Base-by-base conservation (phyloP, 2,329 filamentous ascomycete species). In the Xylaria sp. region DNA sequence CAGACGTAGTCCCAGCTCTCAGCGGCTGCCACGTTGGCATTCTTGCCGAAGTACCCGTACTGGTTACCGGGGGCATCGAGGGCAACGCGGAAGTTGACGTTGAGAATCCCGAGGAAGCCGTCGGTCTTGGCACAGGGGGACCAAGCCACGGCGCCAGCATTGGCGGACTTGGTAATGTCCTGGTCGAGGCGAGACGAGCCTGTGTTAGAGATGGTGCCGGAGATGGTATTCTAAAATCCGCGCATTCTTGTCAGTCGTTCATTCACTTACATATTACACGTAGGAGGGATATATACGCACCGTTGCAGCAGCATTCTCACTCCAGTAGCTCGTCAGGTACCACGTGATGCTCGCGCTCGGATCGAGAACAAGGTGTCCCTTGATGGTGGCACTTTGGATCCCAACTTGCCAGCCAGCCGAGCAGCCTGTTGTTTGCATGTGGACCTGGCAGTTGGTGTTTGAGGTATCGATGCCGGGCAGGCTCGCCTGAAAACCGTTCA, bases 41-140 rank as follows among this genome's bases (percentile, higher is more conserved):
- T 70, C 60, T 78, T 78, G 70, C 79, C 77, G 62, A 80, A 81
- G 70, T 75, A 78, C 22, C 69, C 75, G 67, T 75, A 74, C 72
- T 73, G 71, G 29, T 68, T 53, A 39, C 72, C 76, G 50, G 74
- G 74, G 27, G 77, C 77, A 33, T 63, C 72, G 20, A 81, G 74
- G 4, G 76, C 78, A 56, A 78, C 76, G 64, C 79, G 76, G 74
- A 81, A 81, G 73, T 81, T 80, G 76, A 81, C 76, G 69, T 81
- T 80, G 45, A 81, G 72, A 55, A 80, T 76, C 25, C 79, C 79
- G 39, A 79, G 74, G 70, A 71, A 73, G 39, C 79, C 79, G 56
- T 73, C 70, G 49, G 70, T 54, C 57, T 66, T 68, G 9, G 74
- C 76, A 74, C 80, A 81, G 11, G 74, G 72, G 25, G 78, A 80